Conservation (phyloP, 2,329 filamentous ascomycete genomes). For the Sporothrix mexicana region DNA sequence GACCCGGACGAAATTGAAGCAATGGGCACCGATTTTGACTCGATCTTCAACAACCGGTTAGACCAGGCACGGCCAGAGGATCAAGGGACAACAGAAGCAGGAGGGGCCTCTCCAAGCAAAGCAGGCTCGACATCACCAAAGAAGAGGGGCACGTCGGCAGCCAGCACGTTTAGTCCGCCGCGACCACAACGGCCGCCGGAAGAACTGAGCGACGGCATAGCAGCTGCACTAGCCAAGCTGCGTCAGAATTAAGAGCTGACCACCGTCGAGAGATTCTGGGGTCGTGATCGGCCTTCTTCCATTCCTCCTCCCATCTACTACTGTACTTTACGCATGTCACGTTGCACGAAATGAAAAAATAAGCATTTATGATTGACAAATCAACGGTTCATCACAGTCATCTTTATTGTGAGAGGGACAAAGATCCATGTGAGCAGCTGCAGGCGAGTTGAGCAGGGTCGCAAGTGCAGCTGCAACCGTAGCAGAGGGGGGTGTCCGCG, state of each 20-base stretch:
- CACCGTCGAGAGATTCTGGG: background rate
- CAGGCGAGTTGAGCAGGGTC: background rate
- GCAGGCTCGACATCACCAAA: slow-evolving; percentile 50
- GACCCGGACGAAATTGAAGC: background rate
- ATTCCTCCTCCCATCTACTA: background rate
- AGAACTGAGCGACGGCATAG: slow-evolving; percentile 62
- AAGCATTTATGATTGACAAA: background rate
- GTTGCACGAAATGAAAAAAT: slow-evolving; percentile 10
- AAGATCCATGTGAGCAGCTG: too few species aligned
- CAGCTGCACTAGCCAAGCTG: slow-evolving; percentile 65
- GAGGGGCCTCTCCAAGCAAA: slow-evolving; percentile 38
- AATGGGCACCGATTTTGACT: slow-evolving; percentile 26
- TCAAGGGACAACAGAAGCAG: background rate
- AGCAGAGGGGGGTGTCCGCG: background rate
- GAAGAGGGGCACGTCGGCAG: slow-evolving; percentile 35
- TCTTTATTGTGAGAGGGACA: too few species aligned
- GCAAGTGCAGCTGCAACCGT: background rate
- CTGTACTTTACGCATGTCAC: slow-evolving; percentile 3
- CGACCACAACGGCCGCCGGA: slow-evolving; percentile 43
- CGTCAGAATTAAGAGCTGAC: slow-evolving; percentile 49
- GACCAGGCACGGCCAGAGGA: background rate
- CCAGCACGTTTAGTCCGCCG: slow-evolving; percentile 23
- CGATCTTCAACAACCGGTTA: slow-evolving; percentile 28
- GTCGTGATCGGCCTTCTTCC: background rate
- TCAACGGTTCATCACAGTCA: background rate